These are phyloP conservation scores for Grosmannia clavigera DNA, from an alignment of 2,329 filamentous ascomycete species.

Conservation along the genomic window DNA sequence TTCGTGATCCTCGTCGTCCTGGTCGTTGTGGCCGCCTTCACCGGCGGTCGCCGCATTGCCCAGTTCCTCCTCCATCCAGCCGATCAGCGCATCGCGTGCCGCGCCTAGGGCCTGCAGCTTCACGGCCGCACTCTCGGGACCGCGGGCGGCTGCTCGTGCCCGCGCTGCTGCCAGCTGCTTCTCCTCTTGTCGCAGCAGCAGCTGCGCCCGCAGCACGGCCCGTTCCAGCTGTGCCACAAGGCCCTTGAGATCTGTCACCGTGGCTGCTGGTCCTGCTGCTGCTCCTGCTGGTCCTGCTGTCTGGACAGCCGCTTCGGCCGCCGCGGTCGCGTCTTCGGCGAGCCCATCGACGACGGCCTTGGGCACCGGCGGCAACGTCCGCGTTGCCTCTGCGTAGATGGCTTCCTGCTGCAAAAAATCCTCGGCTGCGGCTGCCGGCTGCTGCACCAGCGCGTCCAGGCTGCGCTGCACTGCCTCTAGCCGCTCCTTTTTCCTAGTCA, in stretches of 20 bases:
- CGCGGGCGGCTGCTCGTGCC: conserved; percentile 17
- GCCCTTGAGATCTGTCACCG: conserved; percentile 29
- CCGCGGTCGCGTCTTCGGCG: conserved; percentile 25
- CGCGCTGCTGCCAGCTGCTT: conserved; percentile 37
- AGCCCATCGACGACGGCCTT: conserved; percentile 38
- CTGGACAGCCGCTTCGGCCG: neutral
- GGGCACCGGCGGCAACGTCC: conserved; percentile 37
- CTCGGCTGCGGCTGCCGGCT: conserved; percentile 26
- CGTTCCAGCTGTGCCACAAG: conserved; percentile 43
- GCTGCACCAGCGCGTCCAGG: conserved; percentile 36
- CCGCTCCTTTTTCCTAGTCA: conserved; percentile 38
- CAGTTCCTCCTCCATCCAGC: conserved; percentile 53
- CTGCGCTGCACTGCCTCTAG: conserved; percentile 38
- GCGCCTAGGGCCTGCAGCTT: conserved; percentile 41
- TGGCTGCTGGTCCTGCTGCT: conserved; percentile 7
- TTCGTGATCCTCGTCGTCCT: conserved; percentile 10
- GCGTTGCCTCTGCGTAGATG: conserved; percentile 30
- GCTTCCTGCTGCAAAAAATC: conserved; percentile 37
- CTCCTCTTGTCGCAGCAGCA: conserved; percentile 44
- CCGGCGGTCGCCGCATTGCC: conserved; percentile 27
- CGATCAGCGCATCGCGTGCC: conserved; percentile 48
- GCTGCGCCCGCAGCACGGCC: conserved; percentile 43
- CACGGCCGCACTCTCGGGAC: conserved; percentile 14
- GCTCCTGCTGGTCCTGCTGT: neutral
- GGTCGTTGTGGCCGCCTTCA: conserved; percentile 21